Conservation (phyloP, 768 basidiomycete genomes). For the Hericium erinaceus region DNA sequence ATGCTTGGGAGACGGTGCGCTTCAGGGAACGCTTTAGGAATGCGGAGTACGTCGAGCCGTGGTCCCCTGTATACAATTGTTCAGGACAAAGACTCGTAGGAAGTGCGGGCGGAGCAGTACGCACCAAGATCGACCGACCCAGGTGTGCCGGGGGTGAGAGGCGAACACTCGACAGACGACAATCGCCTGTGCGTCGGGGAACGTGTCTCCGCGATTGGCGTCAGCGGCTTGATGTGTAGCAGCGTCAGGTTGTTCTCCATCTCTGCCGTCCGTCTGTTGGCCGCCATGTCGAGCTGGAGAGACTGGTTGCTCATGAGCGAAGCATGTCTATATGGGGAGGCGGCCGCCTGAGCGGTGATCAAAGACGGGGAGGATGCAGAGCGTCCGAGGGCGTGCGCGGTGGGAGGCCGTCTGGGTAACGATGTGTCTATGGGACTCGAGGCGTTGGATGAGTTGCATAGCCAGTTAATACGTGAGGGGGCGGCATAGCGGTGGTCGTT, state of each 20-base stretch:
- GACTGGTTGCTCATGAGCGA: conserved; percentile 33
- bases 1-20: conserved; percentile 54
- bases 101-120: conserved; percentile 21
- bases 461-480: conserved; percentile 13
- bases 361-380: conserved; percentile 6
- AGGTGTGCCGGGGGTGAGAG: conserved; percentile 16
- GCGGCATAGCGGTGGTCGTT: conserved; percentile 5
- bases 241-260: conserved; percentile 9
- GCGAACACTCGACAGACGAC: conserved; percentile 6
- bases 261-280: conserved; percentile 13
- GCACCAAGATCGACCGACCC: conserved; percentile 13
- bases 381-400: conserved; percentile 6
- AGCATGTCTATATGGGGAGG: conserved; percentile 11
- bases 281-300: conserved; percentile 26
- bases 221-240: conserved; percentile 35
- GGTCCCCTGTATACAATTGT: neutral
- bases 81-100: neutral
- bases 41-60: conserved; percentile 29
- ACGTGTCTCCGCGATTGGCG: conserved; percentile 58
- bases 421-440: neutral
- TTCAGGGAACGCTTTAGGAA: conserved; percentile 61
- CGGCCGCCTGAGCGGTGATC: conserved; percentile 15
- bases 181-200: conserved; percentile 36
- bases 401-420: conserved; percentile 7
- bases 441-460: conserved; percentile 2